Evolutionary conservation across 2,329 filamentous ascomycete genomes (phyloP), one percentile per base, ranked within the genome.

Genomic region (Chrysoporthe deuterocubensis): DNA sequence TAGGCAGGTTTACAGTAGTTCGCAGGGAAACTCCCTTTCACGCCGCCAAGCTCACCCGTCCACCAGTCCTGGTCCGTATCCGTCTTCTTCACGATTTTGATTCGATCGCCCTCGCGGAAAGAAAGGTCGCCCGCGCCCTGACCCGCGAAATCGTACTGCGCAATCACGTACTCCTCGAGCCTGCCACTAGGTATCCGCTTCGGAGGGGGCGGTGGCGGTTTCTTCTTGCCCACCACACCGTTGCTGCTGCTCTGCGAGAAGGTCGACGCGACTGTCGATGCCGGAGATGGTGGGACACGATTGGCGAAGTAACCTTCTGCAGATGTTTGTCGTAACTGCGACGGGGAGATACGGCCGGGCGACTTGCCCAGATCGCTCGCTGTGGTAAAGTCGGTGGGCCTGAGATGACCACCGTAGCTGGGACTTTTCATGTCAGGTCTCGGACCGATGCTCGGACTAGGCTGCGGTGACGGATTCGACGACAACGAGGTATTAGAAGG

Each of bases 21-120:
- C 7, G 93, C 93, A 0, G 93, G 93, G 76, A 96, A 96, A 72
- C 83, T 89, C 3, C 93, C 93, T 75, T 84, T 85, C 37, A 82
- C 77, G 0, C 92, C 92, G 52, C 83, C 82, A 16, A 94, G 71
- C 77, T 96, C 92, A 14, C 93, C 93, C 70, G 92, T 87, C 93
- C 93, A 96, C 92, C 93, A 96, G 76, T 96, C 93, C 78, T 96
- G 91, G 32, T 88, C 90, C 70, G 90, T 93, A 7, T 88, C 86
- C 2, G 93, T 96, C 81, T 91, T 93, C 81, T 92, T 92, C 43
- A 94, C 75, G 3, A 96, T 89, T 58, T 84, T 87, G 72, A 96
- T 96, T 62, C 86, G 83, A 74, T 96, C 93, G 1, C 92, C 93
- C 77, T 94, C 91, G 42, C 83, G 83, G 75, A 96, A 96, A 2